Evolutionary conservation across 495 filamentous ascomycete species (phyloP).

Genomic region (Penicillium diatomitis): DNA sequence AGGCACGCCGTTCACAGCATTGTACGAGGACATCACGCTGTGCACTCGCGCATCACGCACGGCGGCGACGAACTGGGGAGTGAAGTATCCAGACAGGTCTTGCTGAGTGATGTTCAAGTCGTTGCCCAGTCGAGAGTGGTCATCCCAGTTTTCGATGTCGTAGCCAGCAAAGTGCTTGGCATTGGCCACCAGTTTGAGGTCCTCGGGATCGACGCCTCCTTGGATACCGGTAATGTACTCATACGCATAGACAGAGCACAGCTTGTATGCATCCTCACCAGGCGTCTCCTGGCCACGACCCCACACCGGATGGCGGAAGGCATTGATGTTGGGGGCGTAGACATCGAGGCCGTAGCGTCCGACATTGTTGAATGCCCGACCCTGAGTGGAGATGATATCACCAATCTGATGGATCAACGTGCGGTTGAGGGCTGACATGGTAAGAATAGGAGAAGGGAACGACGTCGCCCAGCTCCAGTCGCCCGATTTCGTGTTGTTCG

Average conservation of each 20-base stretch:
- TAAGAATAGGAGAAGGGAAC: constrained; percentile 52
- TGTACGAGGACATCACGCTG: constrained; percentile 54
- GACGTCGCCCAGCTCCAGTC: constrained; percentile 51
- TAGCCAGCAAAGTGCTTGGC: constrained; percentile 60
- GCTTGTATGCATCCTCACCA: constrained; percentile 50
- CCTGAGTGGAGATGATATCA: constrained; percentile 51
- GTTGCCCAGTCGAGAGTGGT: constrained; percentile 44
- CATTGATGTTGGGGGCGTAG: constrained; percentile 64
- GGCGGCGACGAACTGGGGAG: constrained; percentile 26
- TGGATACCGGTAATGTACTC: constrained; percentile 54
- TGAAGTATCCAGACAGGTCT: constrained; percentile 46
- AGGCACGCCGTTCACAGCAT: constrained; percentile 51
- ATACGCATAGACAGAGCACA: constrained; percentile 44
- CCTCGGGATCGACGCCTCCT: constrained; percentile 36
- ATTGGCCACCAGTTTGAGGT: constrained; percentile 50
- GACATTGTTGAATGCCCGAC: constrained; percentile 57
- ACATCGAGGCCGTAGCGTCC: constrained; percentile 49
- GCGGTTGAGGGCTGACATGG: constrained; percentile 53
- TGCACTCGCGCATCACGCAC: constrained; percentile 45
- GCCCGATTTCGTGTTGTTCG: constrained; percentile 40
- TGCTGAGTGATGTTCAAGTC: constrained; percentile 47
- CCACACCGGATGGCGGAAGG: constrained; percentile 53
- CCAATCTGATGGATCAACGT: constrained; percentile 49
- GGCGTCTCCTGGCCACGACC: constrained; percentile 56
- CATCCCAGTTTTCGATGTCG: constrained; percentile 53